Evolutionary conservation across 352 stramenopile species (phyloP), one percentile per base, ranked within the genome.

Genomic region (Hyaloperonospora brassicae): DNA sequence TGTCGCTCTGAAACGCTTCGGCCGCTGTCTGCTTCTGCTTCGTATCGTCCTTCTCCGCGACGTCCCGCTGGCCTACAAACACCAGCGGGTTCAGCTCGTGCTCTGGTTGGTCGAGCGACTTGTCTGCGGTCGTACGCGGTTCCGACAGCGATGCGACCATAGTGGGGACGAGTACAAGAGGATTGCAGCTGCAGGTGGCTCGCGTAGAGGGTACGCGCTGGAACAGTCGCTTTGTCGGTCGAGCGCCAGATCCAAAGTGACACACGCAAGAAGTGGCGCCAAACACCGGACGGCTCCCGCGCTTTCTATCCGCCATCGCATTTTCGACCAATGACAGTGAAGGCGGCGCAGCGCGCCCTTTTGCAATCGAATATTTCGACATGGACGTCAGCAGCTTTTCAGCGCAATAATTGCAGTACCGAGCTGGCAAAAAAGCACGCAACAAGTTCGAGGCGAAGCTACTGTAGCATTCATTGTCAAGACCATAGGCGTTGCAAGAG

Each of bases 141-240:
- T 66, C 57, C 5, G 61, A 55, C 1, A 54, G 69, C 34, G 64
- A 51, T 41, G 72, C 69, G 39, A 76, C 72, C 72, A 79, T 82
- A 24, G 8, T 67, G 24, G 9, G 11, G 43, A 12, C 9, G 27
- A 44, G 34, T 47, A 30, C n/a, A 14, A 46, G 25, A 4, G 14
- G 7, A 27, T 21, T 17, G 3, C 47, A 10, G 9, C 36, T 59
- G 50, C 21, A 17, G 17, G 17, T 17, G 17, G 17, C 17, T 17
- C 17, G 17, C 17, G 17, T 17, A 52, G 40, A 6, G 6, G 25
- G 34, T 21, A 40, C 4, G 35, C 47, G 45, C 36, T 17, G 49
- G 52, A 48, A 9, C 12, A 57, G 58, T 46, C 43, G 57, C 50
- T 57, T 70, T 40, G 24, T 52, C 25, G 40, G 48, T 62, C 50